phyloP scores from a whole-genome alignment of 208 protist genomes.

The Cochliopodium minus region DNA sequence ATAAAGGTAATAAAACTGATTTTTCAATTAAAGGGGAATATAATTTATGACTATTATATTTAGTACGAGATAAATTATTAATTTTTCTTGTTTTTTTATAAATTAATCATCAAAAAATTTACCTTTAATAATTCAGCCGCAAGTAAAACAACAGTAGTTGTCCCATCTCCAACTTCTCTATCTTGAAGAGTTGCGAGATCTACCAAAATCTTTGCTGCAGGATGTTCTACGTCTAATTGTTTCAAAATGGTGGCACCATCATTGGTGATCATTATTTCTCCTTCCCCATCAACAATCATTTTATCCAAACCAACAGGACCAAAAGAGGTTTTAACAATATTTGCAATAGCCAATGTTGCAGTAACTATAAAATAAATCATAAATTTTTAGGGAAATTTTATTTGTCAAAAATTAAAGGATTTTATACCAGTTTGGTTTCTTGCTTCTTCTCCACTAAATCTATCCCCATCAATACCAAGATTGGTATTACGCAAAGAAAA shows the following conservation, averaged over 20 bases:
- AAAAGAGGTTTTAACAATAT: slow-evolving; percentile 97
- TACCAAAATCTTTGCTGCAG: slow-evolving; percentile 84
- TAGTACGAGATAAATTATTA: neutral
- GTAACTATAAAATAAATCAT: slow-evolving; percentile 46
- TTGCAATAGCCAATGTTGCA: slow-evolving; percentile 83
- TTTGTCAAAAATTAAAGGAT: neutral
- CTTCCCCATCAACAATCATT: slow-evolving; percentile 98
- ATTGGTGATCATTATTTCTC: slow-evolving; percentile 97
- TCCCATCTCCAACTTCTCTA: slow-evolving; percentile 96
- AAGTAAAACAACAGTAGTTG: slow-evolving; percentile 96
- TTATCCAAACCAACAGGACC: slow-evolving; percentile 99
- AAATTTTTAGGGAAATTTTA: slow-evolving; percentile 8
- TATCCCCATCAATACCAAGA: slow-evolving; percentile 84
- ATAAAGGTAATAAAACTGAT: neutral
- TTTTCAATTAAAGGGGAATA: neutral
- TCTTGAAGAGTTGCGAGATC: slow-evolving; percentile 96
- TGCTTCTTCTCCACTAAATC: slow-evolving; percentile 76
- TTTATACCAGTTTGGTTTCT: slow-evolving; percentile 72
- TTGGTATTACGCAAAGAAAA: too few relatives aligned
- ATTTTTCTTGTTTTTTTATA: neutral
- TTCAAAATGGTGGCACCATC: slow-evolving; percentile 93
- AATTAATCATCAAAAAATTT: neutral
- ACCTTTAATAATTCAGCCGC: slow-evolving; percentile 92
- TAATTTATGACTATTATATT: neutral
- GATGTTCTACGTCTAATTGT: slow-evolving; percentile 73